These are phyloP conservation scores for Globisporangium paroecandrum DNA, from an alignment of 352 stramenopile species.

Conservation along the genomic window DNA sequence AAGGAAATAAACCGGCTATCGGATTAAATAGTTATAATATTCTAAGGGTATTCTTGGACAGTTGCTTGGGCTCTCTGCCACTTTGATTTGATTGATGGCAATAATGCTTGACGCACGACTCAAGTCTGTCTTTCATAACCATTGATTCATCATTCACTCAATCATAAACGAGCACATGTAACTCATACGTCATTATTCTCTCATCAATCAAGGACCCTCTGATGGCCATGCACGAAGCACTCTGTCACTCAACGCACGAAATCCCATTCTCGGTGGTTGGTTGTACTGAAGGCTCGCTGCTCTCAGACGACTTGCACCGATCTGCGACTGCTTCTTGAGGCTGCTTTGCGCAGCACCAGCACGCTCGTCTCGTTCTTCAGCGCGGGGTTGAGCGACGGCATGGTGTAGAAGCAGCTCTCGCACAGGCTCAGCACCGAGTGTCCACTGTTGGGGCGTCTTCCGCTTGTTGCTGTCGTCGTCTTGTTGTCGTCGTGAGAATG, in stretches of 20 bases:
- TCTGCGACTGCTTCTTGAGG: not conserved
- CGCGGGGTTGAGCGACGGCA: not conserved
- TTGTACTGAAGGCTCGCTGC: not conserved
- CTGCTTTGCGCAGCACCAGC: constrained; percentile 6
- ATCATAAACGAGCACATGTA: no score
- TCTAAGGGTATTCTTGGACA: not conserved
- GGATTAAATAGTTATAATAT: not conserved
- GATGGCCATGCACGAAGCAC: no score
- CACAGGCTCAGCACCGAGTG: not conserved
- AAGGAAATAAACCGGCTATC: not conserved
- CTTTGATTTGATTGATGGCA: no score
- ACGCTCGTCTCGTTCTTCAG: not conserved
- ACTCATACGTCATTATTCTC: no score
- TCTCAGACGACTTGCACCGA: not conserved
- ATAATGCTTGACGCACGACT: no score
- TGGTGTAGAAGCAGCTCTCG: constrained; percentile 7
- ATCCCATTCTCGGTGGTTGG: no score
- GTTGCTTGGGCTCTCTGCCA: no score
- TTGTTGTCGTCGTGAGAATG: not conserved
- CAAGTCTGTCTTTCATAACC: no score
- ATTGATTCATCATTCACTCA: no score
- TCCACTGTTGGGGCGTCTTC: not conserved
- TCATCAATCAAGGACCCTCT: no score
- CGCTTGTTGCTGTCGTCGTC: not conserved
- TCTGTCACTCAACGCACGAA: not conserved